Base-by-base conservation (phyloP, 2,329 filamentous ascomycete genomes). In the Cercospora sp. region DNA sequence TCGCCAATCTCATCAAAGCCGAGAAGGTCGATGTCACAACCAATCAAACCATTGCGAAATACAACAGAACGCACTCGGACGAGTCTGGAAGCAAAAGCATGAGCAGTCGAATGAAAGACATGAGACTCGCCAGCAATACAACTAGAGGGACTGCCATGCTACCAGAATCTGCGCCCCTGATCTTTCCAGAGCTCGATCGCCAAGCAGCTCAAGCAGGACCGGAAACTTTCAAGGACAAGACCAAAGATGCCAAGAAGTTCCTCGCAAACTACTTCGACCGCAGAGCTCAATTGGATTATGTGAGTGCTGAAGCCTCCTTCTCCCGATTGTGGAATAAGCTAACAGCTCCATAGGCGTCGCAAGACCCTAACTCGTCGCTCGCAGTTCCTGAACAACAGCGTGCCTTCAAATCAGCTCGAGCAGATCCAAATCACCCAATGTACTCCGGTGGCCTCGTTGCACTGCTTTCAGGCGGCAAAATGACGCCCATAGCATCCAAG, bases 361-460 rank as follows among this genome's bases (percentile, higher is more conserved):
- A 82, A 63, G 82, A 85, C 64, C 83, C 82, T 0, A 78, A 77
- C 48, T 81, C 79, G 16, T 70, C 74, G 1, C 73, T 85, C 1
- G 74, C 78, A 13, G 73, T 76, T 68, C 73, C 69, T 69, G 69
- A 73, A 75, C 67, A 72, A 72, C 48, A 77, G 62, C 74, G 76
- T 0, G 74, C 77, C 23, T 86, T 86, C 69, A 76, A 77, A 0
- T 85, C 82, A 4, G 79, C 83, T 23, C 85, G 83, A 70, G 80
- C 81, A 7, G 84, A 87, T 68, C 85, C 85, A 0, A 84, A 81
- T 67, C 82, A 86, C 69, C 80, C 84, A 0, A 83, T 81, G 33
- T 84, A 82, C 70, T 84, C 79, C 30, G 85, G 85, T 2, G 81
- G 80, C 6, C 74, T 85, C 8, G 72, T 85, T 3, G 78, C 81